Evolutionary conservation across 2,329 filamentous ascomycete species (phyloP), one percentile per base, ranked within the genome.

Genomic region (Thyridium curvatum): DNA sequence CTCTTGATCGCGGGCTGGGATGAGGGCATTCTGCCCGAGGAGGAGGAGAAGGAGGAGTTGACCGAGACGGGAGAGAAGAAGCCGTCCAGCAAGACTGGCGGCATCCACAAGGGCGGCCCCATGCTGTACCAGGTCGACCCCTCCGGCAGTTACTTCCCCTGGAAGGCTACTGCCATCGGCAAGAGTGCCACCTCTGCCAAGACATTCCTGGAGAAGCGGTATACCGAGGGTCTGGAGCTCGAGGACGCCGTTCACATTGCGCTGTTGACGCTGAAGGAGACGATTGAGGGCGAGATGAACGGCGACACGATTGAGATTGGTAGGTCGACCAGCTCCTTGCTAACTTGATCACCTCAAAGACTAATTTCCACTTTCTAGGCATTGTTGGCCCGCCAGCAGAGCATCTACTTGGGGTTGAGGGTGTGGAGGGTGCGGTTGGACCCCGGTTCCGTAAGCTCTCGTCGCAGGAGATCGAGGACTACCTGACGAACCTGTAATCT

Each of bases 201-300:
- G 80, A 98, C 93, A 0, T 98, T 98, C 71, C 68, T 98, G 61
- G 93, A 98, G 77, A 98, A 98, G 82, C 77, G 93, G 66, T 98
- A 97, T 69, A 96, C 90, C 4, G 93, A 98, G 61, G 90, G 90
- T 31, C 69, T 98, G 58, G 93, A 98, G 74, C 72, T 98, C 47
- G 93, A 98, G 68, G 93, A 98, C 65, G 93, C 93, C 9, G 93
- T 98, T 52, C 93, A 98, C 66, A 98, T 98, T 70, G 93, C 93
- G 44, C 77, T 98, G 40, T 72, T 98, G 61, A 98, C 93, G 18
- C 71, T 98, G 60, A 98, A 98, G 76, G 93, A 98, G 75, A 96
- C 93, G 41, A 98, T 98, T 59, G 91, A 97, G 70, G 93, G 93
- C 41, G 93, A 97, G 71, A 97, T 97, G 91, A 97, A 91, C 52